Evolutionary conservation across 2,329 filamentous ascomycete species (phyloP).

Genomic region (Botrytis elliptica): DNA sequence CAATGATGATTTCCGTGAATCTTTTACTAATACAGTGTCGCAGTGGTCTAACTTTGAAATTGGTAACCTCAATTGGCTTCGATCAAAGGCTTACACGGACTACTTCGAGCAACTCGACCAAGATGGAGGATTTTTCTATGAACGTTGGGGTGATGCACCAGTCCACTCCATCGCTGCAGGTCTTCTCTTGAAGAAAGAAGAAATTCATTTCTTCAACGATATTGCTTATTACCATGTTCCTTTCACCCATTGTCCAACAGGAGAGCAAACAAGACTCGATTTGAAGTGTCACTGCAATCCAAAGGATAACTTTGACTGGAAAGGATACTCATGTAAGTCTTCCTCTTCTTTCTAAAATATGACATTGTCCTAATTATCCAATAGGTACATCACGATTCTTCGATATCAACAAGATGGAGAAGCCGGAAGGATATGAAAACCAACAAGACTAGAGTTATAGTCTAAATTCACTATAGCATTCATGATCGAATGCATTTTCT

Average conservation of each 20-base stretch:
- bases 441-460: conserved; percentile 51
- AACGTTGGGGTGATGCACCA: conserved; percentile 96
- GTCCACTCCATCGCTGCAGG: conserved; percentile 96
- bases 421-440: conserved; percentile 82
- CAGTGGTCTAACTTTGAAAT: conserved; percentile 99
- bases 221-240: conserved; percentile 98
- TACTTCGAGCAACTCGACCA: conserved; percentile 86
- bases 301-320: conserved; percentile 98
- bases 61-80: conserved; percentile 89
- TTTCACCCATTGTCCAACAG: conserved; percentile 95
- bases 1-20: neutral
- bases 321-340: conserved; percentile 88
- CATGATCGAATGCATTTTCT: conserved; percentile 18
- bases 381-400: conserved; percentile 82
- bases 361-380: conserved; percentile 28
- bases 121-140: conserved; percentile 97
- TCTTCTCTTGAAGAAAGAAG: conserved; percentile 83
- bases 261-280: conserved; percentile 77
- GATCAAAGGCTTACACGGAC: conserved; percentile 83
- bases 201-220: conserved; percentile 98
- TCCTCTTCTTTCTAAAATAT: neutral
- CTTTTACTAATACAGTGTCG: neutral
- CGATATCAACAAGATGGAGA: conserved; percentile 75
- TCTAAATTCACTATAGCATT: conserved; percentile 18
- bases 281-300: conserved; percentile 94